Conservation (phyloP, 805 yeast genomes). For the Yarrowia hollandica region DNA sequence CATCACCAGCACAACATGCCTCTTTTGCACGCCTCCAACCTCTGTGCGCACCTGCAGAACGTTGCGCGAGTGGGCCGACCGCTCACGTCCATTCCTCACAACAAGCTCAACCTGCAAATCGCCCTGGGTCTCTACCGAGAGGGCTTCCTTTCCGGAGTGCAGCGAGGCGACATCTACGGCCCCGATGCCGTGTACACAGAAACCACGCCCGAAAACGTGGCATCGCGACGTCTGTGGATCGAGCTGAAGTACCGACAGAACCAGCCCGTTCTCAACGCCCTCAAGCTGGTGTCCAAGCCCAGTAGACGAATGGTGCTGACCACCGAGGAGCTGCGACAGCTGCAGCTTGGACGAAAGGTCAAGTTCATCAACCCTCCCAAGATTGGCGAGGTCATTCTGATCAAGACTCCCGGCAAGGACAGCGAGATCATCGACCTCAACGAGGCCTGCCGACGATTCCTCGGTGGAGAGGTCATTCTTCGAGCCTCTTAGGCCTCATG, state of each 20-base stretch:
- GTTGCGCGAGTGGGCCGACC: conserved; percentile 73
- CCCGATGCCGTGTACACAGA: conserved; percentile 67
- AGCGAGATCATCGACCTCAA: conserved; percentile 69
- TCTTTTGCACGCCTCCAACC: conserved; percentile 75
- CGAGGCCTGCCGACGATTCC: conserved; percentile 76
- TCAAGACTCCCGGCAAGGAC: conserved; percentile 50
- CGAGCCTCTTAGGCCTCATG: conserved; percentile 46
- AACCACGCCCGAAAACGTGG: conserved; percentile 79
- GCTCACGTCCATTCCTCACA: conserved; percentile 77
- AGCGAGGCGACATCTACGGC: conserved; percentile 78
- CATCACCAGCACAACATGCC: conserved; percentile 58
- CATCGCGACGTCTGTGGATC: conserved; percentile 87
- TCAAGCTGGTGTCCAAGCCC: conserved; percentile 80
- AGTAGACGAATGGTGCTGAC: conserved; percentile 69
- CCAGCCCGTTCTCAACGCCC: conserved; percentile 69
- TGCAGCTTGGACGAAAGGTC: conserved; percentile 74
- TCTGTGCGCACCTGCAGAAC: conserved; percentile 87
- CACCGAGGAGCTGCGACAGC: conserved; percentile 61
- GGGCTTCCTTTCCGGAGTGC: conserved; percentile 82
- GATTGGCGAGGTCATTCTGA: conserved; percentile 85
- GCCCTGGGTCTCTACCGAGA: conserved; percentile 84
- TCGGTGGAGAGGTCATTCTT: conserved; percentile 78
- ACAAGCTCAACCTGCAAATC: conserved; percentile 77
- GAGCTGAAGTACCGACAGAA: conserved; percentile 85
- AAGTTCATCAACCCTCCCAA: conserved; percentile 76